phyloP scores from a whole-genome alignment of 73 alveolate species.

The Stentor coeruleus region DNA sequence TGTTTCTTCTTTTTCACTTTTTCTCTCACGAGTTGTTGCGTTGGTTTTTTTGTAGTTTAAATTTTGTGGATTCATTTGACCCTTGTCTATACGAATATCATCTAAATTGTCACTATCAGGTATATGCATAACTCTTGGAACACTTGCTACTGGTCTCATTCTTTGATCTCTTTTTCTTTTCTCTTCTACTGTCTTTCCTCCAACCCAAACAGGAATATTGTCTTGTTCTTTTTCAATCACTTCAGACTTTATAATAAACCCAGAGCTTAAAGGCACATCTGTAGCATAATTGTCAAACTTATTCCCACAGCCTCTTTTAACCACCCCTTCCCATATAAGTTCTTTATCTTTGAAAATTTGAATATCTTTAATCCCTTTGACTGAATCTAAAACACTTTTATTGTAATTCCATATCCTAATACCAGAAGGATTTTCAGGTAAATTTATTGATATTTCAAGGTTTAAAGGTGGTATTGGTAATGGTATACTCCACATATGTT shows the following conservation, averaged over 20 bases:
- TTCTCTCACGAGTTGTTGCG: constrained; percentile 7
- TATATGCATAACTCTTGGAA: neutral
- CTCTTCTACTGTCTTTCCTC: neutral
- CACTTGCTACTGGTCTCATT: constrained; percentile 11
- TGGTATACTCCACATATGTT: constrained; percentile 75
- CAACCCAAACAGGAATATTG: neutral
- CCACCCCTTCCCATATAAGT: constrained; percentile 43
- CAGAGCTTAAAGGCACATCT: constrained; percentile 31
- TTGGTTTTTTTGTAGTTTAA: neutral
- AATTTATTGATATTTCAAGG: constrained; percentile 55
- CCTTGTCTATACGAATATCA: neutral
- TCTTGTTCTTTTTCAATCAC: neutral
- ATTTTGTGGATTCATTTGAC: neutral
- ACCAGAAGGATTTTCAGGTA: constrained; percentile 52
- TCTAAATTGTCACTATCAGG: too few relatives aligned
- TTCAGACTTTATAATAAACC: constrained; percentile 26
- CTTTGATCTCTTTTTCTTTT: neutral
- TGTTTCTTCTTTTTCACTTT: constrained; percentile 13
- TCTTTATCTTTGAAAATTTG: constrained; percentile 42
- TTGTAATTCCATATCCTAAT: constrained; percentile 70
- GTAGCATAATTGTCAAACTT: constrained; percentile 61
- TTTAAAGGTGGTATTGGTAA: constrained; percentile 70
- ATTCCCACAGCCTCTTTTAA: constrained; percentile 66
- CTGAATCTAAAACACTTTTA: constrained; percentile 66
- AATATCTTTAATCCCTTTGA: constrained; percentile 69